Percentiles rank a stretch among this genome's conserved stretches.
Evolutionary conservation across 768 basidiomycete species (phyloP).

Genomic region (Ramaria sp.): DNA sequence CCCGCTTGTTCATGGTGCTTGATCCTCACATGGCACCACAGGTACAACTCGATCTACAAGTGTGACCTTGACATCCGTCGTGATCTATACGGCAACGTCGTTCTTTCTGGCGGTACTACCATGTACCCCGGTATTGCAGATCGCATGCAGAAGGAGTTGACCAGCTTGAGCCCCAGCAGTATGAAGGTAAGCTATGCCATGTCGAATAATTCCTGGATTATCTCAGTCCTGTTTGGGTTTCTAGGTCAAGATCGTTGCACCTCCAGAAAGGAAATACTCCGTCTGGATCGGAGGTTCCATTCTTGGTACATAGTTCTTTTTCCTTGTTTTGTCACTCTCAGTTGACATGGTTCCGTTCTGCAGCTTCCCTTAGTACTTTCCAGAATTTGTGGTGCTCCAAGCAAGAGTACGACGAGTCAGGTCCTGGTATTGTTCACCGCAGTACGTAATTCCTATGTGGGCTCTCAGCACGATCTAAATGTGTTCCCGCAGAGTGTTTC

Average conservation of each 20-base stretch:
- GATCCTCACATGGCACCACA: slow-evolving; percentile 14
- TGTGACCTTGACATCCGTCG: slow-evolving; percentile 82
- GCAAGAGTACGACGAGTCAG: slow-evolving; percentile 85
- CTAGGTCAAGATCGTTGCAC: slow-evolving; percentile 84
- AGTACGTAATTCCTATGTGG: slow-evolving; percentile 16
- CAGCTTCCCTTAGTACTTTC: slow-evolving; percentile 87
- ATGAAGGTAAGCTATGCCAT: slow-evolving; percentile 54
- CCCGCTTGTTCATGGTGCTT: slow-evolving; percentile 3
- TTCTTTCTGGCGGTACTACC: slow-evolving; percentile 60
- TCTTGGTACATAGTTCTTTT: slow-evolving; percentile 21
- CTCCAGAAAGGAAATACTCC: slow-evolving; percentile 90
- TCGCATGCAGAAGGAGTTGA: slow-evolving; percentile 92
- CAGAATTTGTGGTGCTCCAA: slow-evolving; percentile 93
- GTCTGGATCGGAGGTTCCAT: slow-evolving; percentile 92
- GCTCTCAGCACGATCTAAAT: neutral
- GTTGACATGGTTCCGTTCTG: slow-evolving; percentile 19
- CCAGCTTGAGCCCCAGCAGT: slow-evolving; percentile 71
- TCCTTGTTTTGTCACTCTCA: slow-evolving; percentile 14
- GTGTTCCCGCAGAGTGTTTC: slow-evolving; percentile 5
- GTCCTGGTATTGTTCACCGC: slow-evolving; percentile 72
- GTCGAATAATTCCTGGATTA: neutral
- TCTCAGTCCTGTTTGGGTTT: neutral
- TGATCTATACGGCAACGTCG: slow-evolving; percentile 71
- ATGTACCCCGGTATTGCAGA: slow-evolving; percentile 97
- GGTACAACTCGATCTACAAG: slow-evolving; percentile 50